Evolutionary conservation across 257 asterid species (phyloP).

Genomic region (Galeopsis tetrahit): DNA sequence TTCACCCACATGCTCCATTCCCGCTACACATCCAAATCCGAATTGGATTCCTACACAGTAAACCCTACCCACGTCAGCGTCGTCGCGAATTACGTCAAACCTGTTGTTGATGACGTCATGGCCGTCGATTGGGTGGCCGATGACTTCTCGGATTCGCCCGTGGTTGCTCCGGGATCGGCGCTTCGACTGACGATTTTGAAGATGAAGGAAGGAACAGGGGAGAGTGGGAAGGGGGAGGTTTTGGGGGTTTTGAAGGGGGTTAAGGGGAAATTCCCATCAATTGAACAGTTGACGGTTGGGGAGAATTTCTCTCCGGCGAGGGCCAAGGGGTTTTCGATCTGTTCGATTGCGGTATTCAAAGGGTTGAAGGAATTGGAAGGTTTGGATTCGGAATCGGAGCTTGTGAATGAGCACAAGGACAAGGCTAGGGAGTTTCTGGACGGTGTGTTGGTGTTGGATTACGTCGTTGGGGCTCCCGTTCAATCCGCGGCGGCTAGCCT

Average conservation of each 20-base stretch:
- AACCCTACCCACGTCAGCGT: slow-evolving; percentile 58
- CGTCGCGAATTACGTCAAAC: slow-evolving; percentile 48
- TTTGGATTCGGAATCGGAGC: slow-evolving; percentile 54
- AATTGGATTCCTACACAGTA: slow-evolving; percentile 58
- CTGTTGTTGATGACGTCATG: slow-evolving; percentile 61
- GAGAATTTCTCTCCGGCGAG: slow-evolving; percentile 83
- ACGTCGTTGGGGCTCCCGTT: slow-evolving; percentile 45
- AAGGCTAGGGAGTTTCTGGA: slow-evolving; percentile 66
- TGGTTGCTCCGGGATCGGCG: slow-evolving; percentile 52
- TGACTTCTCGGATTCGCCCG: slow-evolving; percentile 38
- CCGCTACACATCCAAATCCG: slow-evolving; percentile 68
- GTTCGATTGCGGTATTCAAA: slow-evolving; percentile 69
- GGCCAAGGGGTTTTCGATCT: slow-evolving; percentile 80
- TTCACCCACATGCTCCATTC: slow-evolving; percentile 95
- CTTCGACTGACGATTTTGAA: slow-evolving; percentile 56
- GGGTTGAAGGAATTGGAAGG: slow-evolving; percentile 60
- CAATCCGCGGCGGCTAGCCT: slow-evolving; percentile 48
- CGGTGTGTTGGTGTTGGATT: slow-evolving; percentile 70
- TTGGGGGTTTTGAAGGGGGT: slow-evolving; percentile 50
- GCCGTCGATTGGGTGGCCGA: slow-evolving; percentile 69
- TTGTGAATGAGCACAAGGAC: slow-evolving; percentile 56
- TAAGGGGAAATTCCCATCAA: slow-evolving; percentile 48
- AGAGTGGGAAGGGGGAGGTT: slow-evolving; percentile 53
- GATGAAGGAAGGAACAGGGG: slow-evolving; percentile 57
- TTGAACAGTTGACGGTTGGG: slow-evolving; percentile 70